phyloP scores from a whole-genome alignment of 78 protist species.

The Pirum gemmata region DNA sequence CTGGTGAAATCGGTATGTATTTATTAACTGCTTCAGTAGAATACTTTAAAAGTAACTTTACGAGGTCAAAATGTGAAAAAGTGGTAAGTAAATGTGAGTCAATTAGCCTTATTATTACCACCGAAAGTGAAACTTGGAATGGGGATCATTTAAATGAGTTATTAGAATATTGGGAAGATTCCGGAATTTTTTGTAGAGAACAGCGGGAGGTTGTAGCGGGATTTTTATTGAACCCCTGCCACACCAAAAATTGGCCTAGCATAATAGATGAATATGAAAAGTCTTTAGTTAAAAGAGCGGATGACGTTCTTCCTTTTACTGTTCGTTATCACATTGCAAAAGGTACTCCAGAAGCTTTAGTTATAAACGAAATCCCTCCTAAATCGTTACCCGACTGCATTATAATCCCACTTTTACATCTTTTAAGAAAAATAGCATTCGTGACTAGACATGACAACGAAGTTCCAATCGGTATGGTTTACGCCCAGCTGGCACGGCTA shows the following conservation, averaged over 20 bases:
- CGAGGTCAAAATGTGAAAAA: background rate
- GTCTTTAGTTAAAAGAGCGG: background rate
- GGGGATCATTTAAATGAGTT: background rate
- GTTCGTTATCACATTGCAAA: background rate
- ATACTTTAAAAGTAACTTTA: background rate
- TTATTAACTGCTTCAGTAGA: background rate
- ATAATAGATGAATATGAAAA: background rate
- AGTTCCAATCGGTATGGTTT: conserved; percentile 10
- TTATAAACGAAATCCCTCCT: background rate
- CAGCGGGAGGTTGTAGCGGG: background rate
- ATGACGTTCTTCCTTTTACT: background rate
- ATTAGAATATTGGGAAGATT: background rate
- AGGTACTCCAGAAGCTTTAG: background rate
- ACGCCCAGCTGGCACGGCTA: background rate
- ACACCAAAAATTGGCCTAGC: background rate
- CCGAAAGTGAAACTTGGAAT: background rate
- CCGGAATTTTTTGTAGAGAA: background rate
- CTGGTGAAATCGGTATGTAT: background rate
- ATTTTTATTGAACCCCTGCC: background rate
- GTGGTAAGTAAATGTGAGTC: background rate
- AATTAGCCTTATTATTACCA: background rate
- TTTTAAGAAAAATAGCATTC: background rate
- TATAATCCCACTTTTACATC: background rate
- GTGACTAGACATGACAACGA: background rate
- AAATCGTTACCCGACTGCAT: background rate